Conservation (phyloP, 805 yeast genomes). For the Candida nemodendra region DNA sequence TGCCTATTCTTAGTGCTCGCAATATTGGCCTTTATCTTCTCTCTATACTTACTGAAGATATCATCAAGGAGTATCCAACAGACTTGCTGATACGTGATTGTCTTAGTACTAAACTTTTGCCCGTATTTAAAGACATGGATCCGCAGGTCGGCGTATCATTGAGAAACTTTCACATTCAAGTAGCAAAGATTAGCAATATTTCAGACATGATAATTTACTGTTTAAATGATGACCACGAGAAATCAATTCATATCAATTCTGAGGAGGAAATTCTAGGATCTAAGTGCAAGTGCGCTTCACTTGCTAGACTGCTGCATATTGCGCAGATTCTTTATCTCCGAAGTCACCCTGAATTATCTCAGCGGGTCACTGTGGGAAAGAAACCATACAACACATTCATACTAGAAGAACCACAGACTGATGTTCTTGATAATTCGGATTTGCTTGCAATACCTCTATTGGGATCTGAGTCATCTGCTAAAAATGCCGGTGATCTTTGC, state of each 20-base stretch:
- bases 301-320: constrained; percentile 41
- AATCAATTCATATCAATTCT: constrained; percentile 12
- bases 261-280: constrained; percentile 15
- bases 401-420: constrained; percentile 19
- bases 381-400: constrained; percentile 31
- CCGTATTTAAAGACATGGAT: constrained; percentile 58
- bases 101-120: constrained; percentile 42
- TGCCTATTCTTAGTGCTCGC: constrained; percentile 37
- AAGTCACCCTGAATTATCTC: constrained; percentile 26
- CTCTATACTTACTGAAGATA: constrained; percentile 25
- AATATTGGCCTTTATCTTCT: constrained; percentile 28
- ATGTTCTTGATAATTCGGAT: constrained; percentile 18
- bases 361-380: constrained; percentile 2
- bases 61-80: constrained; percentile 21
- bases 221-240: constrained; percentile 42
- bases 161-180: constrained; percentile 84
- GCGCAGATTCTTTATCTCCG: constrained; percentile 38
- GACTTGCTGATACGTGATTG: constrained; percentile 43
- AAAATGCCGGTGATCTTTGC: constrained; percentile 29
- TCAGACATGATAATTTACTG: constrained; percentile 80
- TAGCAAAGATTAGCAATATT: constrained; percentile 70
- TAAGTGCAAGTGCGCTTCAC: constrained; percentile 37
- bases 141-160: constrained; percentile 73
- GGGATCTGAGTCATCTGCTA: constrained; percentile 21
- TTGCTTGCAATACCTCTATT: constrained; percentile 32